A percentile compares a stretch with the other conserved stretches of the same genome.
These are phyloP conservation scores for Trichoderma sp. DNA, from an alignment of 2,329 filamentous ascomycete genomes.

Conservation along the genomic window DNA sequence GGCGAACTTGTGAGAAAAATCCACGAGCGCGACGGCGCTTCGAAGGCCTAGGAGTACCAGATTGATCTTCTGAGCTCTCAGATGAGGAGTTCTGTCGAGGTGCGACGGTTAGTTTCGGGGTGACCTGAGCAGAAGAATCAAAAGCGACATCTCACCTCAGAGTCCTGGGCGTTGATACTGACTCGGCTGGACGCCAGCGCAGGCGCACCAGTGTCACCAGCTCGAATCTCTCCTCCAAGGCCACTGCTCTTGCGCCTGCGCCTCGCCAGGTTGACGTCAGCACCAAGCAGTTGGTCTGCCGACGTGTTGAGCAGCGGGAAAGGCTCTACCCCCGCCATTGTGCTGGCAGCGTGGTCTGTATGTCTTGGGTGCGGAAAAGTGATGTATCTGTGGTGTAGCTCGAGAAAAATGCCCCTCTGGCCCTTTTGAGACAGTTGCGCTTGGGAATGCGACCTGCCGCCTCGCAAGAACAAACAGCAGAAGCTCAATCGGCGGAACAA, in stretches of 20 bases:
- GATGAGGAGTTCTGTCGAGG: slow-evolving; percentile 20
- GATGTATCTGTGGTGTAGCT: background rate
- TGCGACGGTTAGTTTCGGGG: slow-evolving; percentile 1
- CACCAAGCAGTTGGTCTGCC: slow-evolving; percentile 53
- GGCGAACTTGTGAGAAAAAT: slow-evolving; percentile 51
- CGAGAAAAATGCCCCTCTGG: background rate
- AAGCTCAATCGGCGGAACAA: background rate
- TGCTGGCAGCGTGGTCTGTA: background rate
- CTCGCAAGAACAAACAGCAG: background rate
- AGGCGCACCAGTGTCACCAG: slow-evolving; percentile 60
- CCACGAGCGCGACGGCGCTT: slow-evolving; percentile 61
- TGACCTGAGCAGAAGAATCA: slow-evolving; percentile 5
- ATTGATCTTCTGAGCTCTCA: slow-evolving; percentile 1
- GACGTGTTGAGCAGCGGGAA: slow-evolving; percentile 59
- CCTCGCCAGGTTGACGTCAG: slow-evolving; percentile 46
- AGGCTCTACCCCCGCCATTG: slow-evolving; percentile 55
- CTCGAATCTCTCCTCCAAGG: slow-evolving; percentile 56
- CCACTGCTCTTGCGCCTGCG: slow-evolving; percentile 61
- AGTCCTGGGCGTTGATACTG: slow-evolving; percentile 44
- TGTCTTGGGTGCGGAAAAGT: slow-evolving; percentile 1
- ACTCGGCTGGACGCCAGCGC: slow-evolving; percentile 58
- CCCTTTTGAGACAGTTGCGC: background rate
- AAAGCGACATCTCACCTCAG: slow-evolving; percentile 28
- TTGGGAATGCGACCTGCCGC: background rate
- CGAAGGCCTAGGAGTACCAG: slow-evolving; percentile 45